Evolutionary conservation across 371 early-diverging fungal genomes (phyloP).

Genomic region (Mortierella sp.): DNA sequence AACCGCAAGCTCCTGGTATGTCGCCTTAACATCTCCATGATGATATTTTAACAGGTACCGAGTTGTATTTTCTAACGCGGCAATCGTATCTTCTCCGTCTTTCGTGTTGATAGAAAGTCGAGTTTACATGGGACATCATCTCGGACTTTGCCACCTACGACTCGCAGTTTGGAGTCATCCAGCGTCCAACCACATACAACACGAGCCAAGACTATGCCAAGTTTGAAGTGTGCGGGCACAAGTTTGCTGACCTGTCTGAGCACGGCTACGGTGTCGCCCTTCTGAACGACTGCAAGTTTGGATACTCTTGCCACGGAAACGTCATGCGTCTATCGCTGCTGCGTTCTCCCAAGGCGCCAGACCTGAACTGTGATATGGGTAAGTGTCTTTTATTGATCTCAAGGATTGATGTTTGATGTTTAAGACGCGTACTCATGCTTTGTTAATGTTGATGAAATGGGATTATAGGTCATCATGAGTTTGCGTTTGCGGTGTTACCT

Average conservation of each 20-base stretch:
- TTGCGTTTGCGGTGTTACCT: conserved; percentile 93
- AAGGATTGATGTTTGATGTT: not conserved
- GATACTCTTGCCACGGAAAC: conserved; percentile 87
- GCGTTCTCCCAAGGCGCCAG: conserved; percentile 88
- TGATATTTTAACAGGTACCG: not conserved
- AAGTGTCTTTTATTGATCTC: not conserved
- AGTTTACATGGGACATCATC: conserved; percentile 89
- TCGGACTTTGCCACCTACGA: conserved; percentile 94
- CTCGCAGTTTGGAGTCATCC: conserved; percentile 92
- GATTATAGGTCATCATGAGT: conserved; percentile 73
- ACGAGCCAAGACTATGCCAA: conserved; percentile 93
- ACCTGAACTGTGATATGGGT: conserved; percentile 78
- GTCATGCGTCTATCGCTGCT: conserved; percentile 88
- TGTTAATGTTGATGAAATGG: not conserved
- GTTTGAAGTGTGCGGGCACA: conserved; percentile 97
- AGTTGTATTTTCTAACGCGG: not conserved
- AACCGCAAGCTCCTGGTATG: conserved; percentile 83
- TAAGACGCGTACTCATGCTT: not conserved
- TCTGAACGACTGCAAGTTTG: conserved; percentile 94
- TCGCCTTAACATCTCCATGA: not conserved
- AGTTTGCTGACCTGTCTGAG: conserved; percentile 95
- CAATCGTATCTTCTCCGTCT: too few relatives aligned
- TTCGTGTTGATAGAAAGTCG: conserved; percentile 80
- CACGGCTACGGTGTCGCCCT: conserved; percentile 95
- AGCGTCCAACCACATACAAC: conserved; percentile 95